These are phyloP conservation scores for Acacia melanoxylon DNA, from an alignment of 306 rosid genomes.

Conservation along the genomic window DNA sequence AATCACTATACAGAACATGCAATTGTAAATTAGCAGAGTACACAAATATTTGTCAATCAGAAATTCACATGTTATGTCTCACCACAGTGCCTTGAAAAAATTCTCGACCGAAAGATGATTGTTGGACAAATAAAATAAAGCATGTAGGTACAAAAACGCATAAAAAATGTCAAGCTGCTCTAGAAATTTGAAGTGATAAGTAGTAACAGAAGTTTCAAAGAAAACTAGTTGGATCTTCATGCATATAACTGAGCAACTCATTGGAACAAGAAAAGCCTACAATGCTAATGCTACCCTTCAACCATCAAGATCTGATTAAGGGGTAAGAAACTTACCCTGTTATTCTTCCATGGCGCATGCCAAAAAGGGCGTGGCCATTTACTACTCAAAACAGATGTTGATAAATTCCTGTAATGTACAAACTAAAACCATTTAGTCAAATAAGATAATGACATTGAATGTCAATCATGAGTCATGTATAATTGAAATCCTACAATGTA, in stretches of 20 bases:
- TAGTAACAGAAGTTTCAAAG: background rate
- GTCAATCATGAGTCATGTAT: conserved; percentile 5
- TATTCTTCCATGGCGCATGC: conserved; percentile 98
- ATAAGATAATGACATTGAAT: background rate
- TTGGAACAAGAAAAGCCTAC: background rate
- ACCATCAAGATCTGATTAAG: conserved; percentile 12
- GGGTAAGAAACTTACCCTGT: conserved; percentile 60
- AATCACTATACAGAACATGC: background rate
- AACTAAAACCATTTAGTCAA: conserved; percentile 31
- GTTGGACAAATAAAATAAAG: background rate
- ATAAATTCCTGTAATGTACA: conserved; percentile 55
- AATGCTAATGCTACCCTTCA: conserved; percentile 7
- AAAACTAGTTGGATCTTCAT: background rate
- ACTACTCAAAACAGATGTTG: conserved; percentile 93
- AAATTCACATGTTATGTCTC: background rate
- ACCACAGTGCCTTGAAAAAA: background rate
- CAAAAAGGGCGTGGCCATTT: conserved; percentile 98
- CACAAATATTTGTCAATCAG: background rate
- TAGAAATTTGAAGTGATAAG: background rate
- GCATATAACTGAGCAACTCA: background rate
- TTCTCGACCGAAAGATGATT: conserved; percentile 3
- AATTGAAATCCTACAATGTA: background rate
- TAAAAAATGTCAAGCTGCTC: background rate
- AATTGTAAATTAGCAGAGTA: background rate
- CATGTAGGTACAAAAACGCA: background rate